A percentile compares a stretch with the other conserved stretches of the same genome.
Evolutionary conservation across 73 alveolate genomes (phyloP).

Genomic region (Paramecium sexaurelia): DNA sequence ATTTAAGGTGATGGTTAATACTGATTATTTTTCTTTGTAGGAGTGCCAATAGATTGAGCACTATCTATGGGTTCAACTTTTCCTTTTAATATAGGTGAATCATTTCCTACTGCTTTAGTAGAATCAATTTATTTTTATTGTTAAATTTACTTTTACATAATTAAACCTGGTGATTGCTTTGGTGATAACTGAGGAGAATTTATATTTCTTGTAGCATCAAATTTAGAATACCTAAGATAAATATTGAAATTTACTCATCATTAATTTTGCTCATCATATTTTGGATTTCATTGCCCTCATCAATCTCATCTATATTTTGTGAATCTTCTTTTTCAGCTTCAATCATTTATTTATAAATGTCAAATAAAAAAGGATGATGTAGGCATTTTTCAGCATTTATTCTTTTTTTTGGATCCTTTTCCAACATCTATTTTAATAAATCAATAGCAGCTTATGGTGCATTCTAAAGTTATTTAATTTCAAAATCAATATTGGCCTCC

Average conservation of each 20-base stretch:
- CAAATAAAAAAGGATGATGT: slow-evolving; percentile 49
- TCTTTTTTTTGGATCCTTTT: slow-evolving; percentile 67
- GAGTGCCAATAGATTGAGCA: slow-evolving; percentile 28
- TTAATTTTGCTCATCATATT: slow-evolving; percentile 11
- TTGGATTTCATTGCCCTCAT: not conserved
- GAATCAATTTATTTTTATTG: slow-evolving; percentile 13
- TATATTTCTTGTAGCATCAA: slow-evolving; percentile 17
- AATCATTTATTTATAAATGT: not conserved
- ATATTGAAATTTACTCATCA: not conserved
- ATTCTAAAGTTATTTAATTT: not conserved
- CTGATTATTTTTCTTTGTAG: not conserved
- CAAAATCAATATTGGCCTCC: slow-evolving; percentile 14
- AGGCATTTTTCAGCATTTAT: slow-evolving; percentile 50
- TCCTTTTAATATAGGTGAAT: slow-evolving; percentile 40
- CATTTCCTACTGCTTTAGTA: not conserved
- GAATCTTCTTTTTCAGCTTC: slow-evolving; percentile 9
- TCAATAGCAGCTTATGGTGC: slow-evolving; percentile 38
- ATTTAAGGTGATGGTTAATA: slow-evolving; percentile 40
- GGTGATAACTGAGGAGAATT: not conserved
- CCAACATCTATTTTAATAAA: slow-evolving; percentile 55
- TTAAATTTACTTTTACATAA: not conserved
- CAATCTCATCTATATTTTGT: not conserved
- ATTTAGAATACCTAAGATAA: slow-evolving; percentile 7
- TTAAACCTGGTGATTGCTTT: not conserved
- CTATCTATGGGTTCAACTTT: slow-evolving; percentile 12